phyloP scores from a whole-genome alignment of 306 rosid genomes.

The Phaseolus lunatus region DNA sequence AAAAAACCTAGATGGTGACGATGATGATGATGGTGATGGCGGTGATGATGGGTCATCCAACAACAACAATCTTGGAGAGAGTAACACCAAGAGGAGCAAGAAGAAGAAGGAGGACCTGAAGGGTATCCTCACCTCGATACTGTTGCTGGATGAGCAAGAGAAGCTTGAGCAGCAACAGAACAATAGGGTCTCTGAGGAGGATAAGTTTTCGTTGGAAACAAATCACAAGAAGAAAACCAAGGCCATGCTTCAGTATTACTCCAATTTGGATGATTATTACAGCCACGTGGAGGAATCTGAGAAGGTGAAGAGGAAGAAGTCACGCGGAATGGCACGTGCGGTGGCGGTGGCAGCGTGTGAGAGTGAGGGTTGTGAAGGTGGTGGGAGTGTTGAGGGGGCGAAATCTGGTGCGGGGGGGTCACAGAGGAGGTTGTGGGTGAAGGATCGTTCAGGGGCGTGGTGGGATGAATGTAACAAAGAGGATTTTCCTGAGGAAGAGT shows the following conservation, averaged over 20 bases:
- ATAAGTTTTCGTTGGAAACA: slow-evolving; percentile 50
- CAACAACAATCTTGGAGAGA: slow-evolving; percentile 35
- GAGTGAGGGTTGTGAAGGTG: slow-evolving; percentile 28
- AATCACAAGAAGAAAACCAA: slow-evolving; percentile 62
- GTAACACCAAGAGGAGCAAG: slow-evolving; percentile 8
- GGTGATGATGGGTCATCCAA: slow-evolving; percentile 25
- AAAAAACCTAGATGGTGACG: slow-evolving; percentile 42
- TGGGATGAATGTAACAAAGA: slow-evolving; percentile 92
- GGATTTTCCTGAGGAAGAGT: slow-evolving; percentile 82
- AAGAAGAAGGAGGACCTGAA: slow-evolving; percentile 59
- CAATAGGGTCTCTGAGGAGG: slow-evolving; percentile 57
- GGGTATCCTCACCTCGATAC: slow-evolving; percentile 67
- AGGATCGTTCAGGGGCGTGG: slow-evolving; percentile 95
- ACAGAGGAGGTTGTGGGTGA: slow-evolving; percentile 89
- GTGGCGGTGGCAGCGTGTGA: slow-evolving; percentile 47
- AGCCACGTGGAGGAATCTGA: slow-evolving; percentile 64
- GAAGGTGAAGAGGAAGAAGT: slow-evolving; percentile 55
- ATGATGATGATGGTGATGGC: slow-evolving; percentile 17
- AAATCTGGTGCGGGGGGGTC: slow-evolving; percentile 45
- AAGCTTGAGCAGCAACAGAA: slow-evolving; percentile 55
- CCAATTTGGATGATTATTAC: slow-evolving; percentile 55
- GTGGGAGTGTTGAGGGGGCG: slow-evolving; percentile 13
- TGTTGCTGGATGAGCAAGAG: slow-evolving; percentile 68
- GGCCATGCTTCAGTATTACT: slow-evolving; percentile 60
- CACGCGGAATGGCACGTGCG: slow-evolving; percentile 53